A percentile compares a stretch with the other conserved stretches of the same genome.
phyloP scores from a whole-genome alignment of 2,329 filamentous ascomycete species.

The Fusarium multiceps region DNA sequence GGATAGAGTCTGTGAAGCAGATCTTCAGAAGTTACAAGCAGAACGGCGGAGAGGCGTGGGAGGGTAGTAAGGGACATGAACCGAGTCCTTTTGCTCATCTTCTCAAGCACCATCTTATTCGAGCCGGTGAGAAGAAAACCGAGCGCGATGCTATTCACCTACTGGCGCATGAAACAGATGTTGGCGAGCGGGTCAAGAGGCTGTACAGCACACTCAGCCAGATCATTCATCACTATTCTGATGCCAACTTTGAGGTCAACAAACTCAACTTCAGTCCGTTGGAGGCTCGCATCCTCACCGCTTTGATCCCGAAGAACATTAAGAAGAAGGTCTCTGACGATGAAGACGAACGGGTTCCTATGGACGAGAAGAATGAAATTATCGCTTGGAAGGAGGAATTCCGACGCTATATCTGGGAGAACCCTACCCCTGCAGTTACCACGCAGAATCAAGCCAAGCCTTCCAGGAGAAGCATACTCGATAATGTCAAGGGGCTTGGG shows the following conservation, averaged over 20 bases:
- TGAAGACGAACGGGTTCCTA: neutral
- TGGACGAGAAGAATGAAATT: neutral
- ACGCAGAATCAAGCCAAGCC: neutral
- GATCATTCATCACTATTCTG: neutral
- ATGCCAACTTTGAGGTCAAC: neutral
- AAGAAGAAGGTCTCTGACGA: neutral
- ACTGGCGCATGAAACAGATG: neutral
- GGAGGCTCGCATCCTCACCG: neutral
- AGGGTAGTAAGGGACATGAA: neutral
- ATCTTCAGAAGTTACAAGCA: neutral
- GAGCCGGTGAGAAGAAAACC: neutral
- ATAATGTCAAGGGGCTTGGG: neutral
- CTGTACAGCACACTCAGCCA: neutral
- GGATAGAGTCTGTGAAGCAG: neutral
- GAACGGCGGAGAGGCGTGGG: neutral
- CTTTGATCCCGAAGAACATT: neutral
- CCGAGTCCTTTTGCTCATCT: neutral
- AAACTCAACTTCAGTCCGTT: neutral
- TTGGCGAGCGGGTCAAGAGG: neutral
- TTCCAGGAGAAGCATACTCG: rapidly evolving
- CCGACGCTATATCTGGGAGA: neutral
- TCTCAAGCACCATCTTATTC: neutral
- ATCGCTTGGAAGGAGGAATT: neutral
- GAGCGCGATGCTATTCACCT: neutral
- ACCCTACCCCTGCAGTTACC: rapidly evolving